phyloP scores from a whole-genome alignment of 2,329 filamentous ascomycete species.

The Bipolaris oryzae region DNA sequence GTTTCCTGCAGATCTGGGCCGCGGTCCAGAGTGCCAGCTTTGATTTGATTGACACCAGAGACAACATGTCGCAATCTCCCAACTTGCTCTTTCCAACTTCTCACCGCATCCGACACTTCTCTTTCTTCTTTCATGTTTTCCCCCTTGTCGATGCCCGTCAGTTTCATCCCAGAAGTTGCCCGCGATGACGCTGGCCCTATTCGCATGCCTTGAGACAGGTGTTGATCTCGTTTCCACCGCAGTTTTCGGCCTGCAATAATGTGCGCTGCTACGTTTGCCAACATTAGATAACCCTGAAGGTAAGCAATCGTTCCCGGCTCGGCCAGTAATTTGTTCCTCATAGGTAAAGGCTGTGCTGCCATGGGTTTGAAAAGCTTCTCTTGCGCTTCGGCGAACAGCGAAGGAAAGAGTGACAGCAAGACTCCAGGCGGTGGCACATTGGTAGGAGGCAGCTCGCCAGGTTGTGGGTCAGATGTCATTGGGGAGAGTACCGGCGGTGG shows the following conservation, averaged over 20 bases:
- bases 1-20: conserved; percentile 75
- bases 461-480: conserved; percentile 26
- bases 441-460: conserved; percentile 65
- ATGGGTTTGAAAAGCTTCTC: conserved; percentile 69
- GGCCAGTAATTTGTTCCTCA: conserved; percentile 68
- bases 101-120: conserved; percentile 78
- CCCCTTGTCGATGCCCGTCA: conserved; percentile 81
- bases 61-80: conserved; percentile 76
- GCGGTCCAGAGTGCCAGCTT: conserved; percentile 46
- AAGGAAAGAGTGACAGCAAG: conserved; percentile 76
- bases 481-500: conserved; percentile 33
- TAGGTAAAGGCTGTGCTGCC: conserved; percentile 61
- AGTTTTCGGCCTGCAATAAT: conserved; percentile 83
- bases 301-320: conserved; percentile 68
- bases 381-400: conserved; percentile 70
- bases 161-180: conserved; percentile 82
- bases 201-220: conserved; percentile 84
- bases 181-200: conserved; percentile 75
- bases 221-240: conserved; percentile 88
- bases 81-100: conserved; percentile 75
- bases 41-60: conserved; percentile 65
- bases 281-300: conserved; percentile 66
- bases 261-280: conserved; percentile 73
- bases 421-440: conserved; percentile 90
- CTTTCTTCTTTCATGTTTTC: conserved; percentile 84